Evolutionary conservation across 2,329 filamentous ascomycete genomes (phyloP), one percentile per base, ranked within the genome.

Genomic region (Colletotrichum higginsianum): DNA sequence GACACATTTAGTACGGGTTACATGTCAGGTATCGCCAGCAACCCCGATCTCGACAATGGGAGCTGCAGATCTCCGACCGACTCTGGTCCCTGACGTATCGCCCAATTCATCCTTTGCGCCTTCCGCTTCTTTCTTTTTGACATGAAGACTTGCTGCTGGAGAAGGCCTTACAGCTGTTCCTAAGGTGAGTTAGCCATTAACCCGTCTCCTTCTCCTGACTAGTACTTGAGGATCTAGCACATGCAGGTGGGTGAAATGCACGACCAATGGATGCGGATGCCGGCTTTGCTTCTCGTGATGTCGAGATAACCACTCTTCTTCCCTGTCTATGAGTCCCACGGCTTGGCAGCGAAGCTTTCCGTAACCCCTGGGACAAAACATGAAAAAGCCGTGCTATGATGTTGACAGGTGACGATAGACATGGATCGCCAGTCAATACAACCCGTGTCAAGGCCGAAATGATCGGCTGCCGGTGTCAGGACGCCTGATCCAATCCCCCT

Each of bases 401-500:
- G 52, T 42, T 71, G 68, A 62, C 57, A 71, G 64, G 63, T 50
- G 16, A 12, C 35, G 13, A 67, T 26, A 23, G 57, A 40, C 68
- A 71, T 63, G 68, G 68, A 46, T 71, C 16, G 21, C 57, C 38
- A 44, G 68, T 63, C 60, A 35, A 44, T 46, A 16, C 15, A 47
- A 18, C 46, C 26, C 66, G 53, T 64, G 58, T 69, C 69, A 64
- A 69, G 69, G 38, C 66, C 58, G 40, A 55, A 52, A 40, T 67
- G 52, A 61, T 72, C 58, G 69, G 63, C 65, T 68, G 30, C 69
- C 65, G 65, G 65, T 72, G 58, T 61, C 58, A 69, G 69, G 56
- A 60, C 44, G 60, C 46, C 58, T 44, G 46, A n/a, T 40, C 21
- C 18, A 55, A 67, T 38, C 35, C 64, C 49, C 38, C 49, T 55